Evolutionary conservation across 768 basidiomycete species (phyloP).

Genomic region (Lepiota venenata): DNA sequence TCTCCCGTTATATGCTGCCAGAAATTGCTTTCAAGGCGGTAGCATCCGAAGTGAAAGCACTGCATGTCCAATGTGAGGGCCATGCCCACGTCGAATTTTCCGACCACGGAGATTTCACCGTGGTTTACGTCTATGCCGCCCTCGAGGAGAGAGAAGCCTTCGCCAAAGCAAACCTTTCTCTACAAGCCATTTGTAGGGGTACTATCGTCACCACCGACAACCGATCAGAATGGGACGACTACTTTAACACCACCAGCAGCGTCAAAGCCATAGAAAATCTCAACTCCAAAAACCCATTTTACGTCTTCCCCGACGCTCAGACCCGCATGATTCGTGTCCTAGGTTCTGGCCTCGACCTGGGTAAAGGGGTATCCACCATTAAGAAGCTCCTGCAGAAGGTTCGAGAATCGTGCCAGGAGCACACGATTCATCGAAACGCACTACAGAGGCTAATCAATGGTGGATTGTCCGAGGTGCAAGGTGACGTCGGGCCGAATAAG

Average conservation of each 20-base stretch:
- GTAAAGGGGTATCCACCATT: conserved; percentile 27
- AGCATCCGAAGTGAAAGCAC: conserved; percentile 15
- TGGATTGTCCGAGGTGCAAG: conserved; percentile 32
- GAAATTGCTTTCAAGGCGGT: conserved; percentile 27
- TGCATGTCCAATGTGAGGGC: conserved; percentile 10
- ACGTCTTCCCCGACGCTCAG: conserved; percentile 30
- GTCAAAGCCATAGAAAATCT: conserved; percentile 32
- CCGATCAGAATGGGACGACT: conserved; percentile 42
- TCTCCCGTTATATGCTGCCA: conserved; percentile 35
- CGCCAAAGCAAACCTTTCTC: conserved; percentile 28
- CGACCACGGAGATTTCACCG: conserved; percentile 22
- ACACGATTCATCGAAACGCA: conserved; percentile 29
- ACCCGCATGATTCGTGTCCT: conserved; percentile 30
- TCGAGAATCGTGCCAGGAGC: conserved; percentile 27
- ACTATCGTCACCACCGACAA: conserved; percentile 28
- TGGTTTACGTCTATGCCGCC: conserved; percentile 36
- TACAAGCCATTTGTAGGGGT: conserved; percentile 39
- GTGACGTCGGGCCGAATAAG: conserved; percentile 36
- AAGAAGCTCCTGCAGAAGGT: conserved; percentile 38
- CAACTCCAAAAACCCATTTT: conserved; percentile 28
- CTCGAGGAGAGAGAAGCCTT: conserved; percentile 30
- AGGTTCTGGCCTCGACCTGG: conserved; percentile 30
- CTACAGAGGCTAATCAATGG: conserved; percentile 39
- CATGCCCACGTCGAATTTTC: conserved; percentile 13
- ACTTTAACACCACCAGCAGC: conserved; percentile 42